Percentiles rank a stretch among this genome's conserved stretches.
Evolutionary conservation across 208 protist species (phyloP).

Genomic region (Zelonia costaricensis): DNA sequence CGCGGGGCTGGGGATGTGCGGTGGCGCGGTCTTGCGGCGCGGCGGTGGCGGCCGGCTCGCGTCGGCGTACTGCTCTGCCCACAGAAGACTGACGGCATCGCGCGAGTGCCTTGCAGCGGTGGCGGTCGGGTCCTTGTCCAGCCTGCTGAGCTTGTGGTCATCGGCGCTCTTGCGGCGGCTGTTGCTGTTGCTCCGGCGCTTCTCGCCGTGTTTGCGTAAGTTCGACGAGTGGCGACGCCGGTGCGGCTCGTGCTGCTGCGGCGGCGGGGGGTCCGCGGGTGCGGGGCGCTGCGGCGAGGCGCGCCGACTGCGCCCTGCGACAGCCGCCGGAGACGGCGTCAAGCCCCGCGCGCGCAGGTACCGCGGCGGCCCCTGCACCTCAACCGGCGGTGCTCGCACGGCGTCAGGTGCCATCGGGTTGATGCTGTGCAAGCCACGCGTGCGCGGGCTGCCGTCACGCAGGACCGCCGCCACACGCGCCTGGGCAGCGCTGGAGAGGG

Average conservation of each 20-base stretch:
- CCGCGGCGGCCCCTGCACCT: conserved; percentile 29
- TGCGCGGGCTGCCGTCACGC: conserved; percentile 22
- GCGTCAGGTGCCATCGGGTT: conserved; percentile 34
- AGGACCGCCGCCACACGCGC: conserved; percentile 7
- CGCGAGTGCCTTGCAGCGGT: not conserved
- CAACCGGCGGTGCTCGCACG: conserved; percentile 28
- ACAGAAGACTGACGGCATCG: too few relatives aligned
- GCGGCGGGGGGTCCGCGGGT: not conserved
- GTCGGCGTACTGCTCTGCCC: too few relatives aligned
- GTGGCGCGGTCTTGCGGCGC: too few relatives aligned
- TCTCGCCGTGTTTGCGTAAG: not conserved
- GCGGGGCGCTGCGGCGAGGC: not conserved
- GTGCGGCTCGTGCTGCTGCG: not conserved
- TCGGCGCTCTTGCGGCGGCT: not conserved
- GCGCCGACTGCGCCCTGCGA: not conserved
- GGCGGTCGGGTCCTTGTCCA: not conserved
- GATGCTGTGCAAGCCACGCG: conserved; percentile 37
- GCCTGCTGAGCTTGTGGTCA: not conserved
- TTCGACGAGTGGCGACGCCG: not conserved
- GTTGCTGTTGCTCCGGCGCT: not conserved
- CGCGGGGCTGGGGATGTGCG: too few relatives aligned
- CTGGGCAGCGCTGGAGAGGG: too few relatives aligned
- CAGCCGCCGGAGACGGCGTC: conserved; percentile 7
- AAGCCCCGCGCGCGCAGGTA: conserved; percentile 29
- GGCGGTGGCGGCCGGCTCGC: too few relatives aligned